Conservation (phyloP, 108 stramenopile species). For the Pseudonitzschia multistriata region DNA sequence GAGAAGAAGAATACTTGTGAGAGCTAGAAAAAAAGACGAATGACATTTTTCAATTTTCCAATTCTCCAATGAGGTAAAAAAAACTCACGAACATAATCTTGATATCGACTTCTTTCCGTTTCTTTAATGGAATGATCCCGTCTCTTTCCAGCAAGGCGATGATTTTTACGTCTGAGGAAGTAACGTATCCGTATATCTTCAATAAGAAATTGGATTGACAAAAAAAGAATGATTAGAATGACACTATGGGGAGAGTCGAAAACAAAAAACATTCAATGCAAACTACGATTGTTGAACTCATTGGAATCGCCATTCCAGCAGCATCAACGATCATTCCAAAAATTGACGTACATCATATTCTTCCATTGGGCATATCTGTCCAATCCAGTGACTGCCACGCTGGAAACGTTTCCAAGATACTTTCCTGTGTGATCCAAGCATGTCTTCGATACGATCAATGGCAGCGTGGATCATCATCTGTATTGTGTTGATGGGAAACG, state of each 20-base stretch:
- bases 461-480: constrained; percentile 54
- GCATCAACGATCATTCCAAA: not conserved
- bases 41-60: not conserved
- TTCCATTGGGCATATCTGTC: constrained; percentile 41
- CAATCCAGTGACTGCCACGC: constrained; percentile 48
- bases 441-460: constrained; percentile 52
- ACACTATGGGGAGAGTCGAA: no score
- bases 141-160: constrained; percentile 38
- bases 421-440: constrained; percentile 26
- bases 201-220: not conserved
- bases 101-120: constrained; percentile 41
- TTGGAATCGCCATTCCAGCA: no score
- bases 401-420: constrained; percentile 17
- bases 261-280: no score
- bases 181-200: constrained; percentile 40
- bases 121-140: constrained; percentile 29
- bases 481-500: not conserved
- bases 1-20: not conserved
- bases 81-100: constrained; percentile 49
- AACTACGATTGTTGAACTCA: no score
- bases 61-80: not conserved
- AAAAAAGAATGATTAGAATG: not conserved
- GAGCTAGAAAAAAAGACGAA: not conserved
- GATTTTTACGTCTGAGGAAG: constrained; percentile 44
- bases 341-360: constrained; percentile 29